phyloP scores from a whole-genome alignment of 768 basidiomycete genomes.

The Trametes meyenii region DNA sequence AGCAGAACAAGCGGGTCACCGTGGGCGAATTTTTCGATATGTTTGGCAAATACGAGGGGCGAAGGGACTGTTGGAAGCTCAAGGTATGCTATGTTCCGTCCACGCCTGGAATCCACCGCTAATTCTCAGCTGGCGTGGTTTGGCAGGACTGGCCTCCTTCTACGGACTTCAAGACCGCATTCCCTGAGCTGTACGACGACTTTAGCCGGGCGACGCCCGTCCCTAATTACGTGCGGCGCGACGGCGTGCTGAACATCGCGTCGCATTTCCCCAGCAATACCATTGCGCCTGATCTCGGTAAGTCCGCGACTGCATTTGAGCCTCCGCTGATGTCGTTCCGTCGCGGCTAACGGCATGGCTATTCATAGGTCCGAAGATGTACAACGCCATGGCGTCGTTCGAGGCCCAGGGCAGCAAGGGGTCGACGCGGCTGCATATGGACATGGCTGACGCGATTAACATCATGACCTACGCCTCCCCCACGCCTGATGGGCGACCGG shows the following conservation, averaged over 20 bases:
- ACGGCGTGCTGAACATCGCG: slow-evolving; percentile 86
- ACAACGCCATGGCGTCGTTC: slow-evolving; percentile 81
- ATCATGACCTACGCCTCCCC: slow-evolving; percentile 77
- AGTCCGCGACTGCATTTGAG: slow-evolving; percentile 25
- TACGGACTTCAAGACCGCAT: slow-evolving; percentile 78
- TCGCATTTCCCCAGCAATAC: slow-evolving; percentile 86
- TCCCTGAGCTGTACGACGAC: slow-evolving; percentile 86
- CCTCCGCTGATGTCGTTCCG: slow-evolving; percentile 22
- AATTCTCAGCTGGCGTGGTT: slow-evolving; percentile 5
- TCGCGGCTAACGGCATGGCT: neutral
- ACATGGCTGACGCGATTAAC: slow-evolving; percentile 93
- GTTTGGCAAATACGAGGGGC: slow-evolving; percentile 71
- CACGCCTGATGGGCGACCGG: slow-evolving; percentile 59
- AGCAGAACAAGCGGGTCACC: slow-evolving; percentile 60
- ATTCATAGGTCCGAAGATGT: slow-evolving; percentile 86
- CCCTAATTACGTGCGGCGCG: slow-evolving; percentile 87
- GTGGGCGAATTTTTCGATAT: slow-evolving; percentile 78
- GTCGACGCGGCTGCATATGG: slow-evolving; percentile 90
- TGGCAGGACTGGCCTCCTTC: slow-evolving; percentile 92
- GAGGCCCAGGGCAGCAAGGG: slow-evolving; percentile 74
- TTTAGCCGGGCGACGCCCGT: slow-evolving; percentile 84
- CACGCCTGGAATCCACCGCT: slow-evolving; percentile 1
- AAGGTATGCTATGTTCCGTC: slow-evolving; percentile 50
- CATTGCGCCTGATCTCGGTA: slow-evolving; percentile 79
- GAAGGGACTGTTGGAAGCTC: slow-evolving; percentile 68